Conservation (phyloP, 225 moss, liverwort and hornwort genomes). For the Marchantia polymorpha region DNA sequence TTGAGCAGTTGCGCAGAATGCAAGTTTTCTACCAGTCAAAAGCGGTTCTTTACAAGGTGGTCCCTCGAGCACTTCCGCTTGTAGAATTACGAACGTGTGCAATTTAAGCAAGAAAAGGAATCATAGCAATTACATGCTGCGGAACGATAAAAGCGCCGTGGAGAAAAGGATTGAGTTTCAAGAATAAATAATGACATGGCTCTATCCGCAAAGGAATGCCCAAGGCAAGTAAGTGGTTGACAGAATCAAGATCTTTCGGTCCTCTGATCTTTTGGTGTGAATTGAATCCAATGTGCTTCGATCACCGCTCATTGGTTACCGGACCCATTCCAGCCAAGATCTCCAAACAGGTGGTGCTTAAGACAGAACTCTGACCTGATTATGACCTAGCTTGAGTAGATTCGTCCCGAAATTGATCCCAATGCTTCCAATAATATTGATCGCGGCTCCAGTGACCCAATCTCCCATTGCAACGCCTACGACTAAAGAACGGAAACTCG, state of each 20-base stretch:
- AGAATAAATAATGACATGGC: neutral
- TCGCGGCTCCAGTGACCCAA: constrained; percentile 96
- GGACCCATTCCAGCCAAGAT: neutral
- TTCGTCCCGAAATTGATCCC: constrained; percentile 98
- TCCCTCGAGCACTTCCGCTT: neutral
- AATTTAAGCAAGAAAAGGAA: neutral
- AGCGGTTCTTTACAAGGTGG: neutral
- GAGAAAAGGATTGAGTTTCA: neutral
- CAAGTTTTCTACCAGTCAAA: neutral
- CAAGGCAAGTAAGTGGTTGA: neutral
- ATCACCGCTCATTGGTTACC: neutral
- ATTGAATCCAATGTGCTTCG: neutral
- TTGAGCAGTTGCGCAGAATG: neutral
- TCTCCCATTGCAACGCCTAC: constrained; percentile 69
- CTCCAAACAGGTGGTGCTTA: neutral
- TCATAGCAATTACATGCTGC: neutral
- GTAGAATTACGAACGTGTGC: neutral
- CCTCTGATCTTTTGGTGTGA: neutral
- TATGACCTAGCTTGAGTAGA: constrained; percentile 98
- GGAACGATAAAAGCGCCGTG: too few species aligned
- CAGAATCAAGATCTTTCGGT: neutral
- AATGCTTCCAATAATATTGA: constrained; percentile 95
- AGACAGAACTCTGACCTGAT: constrained; percentile 61
- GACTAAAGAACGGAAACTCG: neutral
- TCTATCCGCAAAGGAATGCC: neutral